Percentiles rank a stretch among this genome's conserved stretches.
phyloP scores from a whole-genome alignment of 768 basidiomycete species.

The Coprinopsis sp. region DNA sequence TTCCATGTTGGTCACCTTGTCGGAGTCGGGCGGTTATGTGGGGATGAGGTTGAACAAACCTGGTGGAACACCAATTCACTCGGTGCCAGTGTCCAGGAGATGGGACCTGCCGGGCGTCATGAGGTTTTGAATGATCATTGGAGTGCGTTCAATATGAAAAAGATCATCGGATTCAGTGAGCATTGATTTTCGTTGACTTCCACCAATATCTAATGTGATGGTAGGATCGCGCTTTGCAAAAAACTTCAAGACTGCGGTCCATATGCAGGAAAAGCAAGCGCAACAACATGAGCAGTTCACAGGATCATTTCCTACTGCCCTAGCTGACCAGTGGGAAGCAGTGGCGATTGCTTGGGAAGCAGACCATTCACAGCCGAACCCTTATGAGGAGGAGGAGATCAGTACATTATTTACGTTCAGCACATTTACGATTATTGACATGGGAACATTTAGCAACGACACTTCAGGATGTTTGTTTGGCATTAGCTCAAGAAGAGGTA shows the following conservation, averaged over 20 bases:
- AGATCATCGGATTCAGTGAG: constrained; percentile 16
- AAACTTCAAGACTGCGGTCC: no score
- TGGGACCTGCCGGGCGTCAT: constrained; percentile 28
- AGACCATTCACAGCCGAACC: not conserved
- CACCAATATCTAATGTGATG: not conserved
- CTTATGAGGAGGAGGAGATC: not conserved
- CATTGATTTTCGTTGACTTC: not conserved
- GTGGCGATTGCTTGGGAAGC: no score
- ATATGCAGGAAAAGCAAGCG: no score
- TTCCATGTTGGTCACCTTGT: constrained; percentile 20
- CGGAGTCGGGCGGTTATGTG: constrained; percentile 28
- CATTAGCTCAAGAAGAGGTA: constrained; percentile 11
- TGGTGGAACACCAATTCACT: constrained; percentile 26
- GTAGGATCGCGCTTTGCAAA: not conserved
- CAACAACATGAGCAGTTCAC: no score
- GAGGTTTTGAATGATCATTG: constrained; percentile 26
- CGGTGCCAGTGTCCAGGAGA: constrained; percentile 28
- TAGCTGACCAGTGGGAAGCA: no score
- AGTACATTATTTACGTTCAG: not conserved
- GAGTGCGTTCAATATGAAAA: constrained; percentile 24
- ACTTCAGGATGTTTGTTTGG: constrained; percentile 9
- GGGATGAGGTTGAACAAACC: constrained; percentile 28
- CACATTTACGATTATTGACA: not conserved
- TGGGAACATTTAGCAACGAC: constrained; percentile 6
- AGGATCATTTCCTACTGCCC: no score